These are phyloP conservation scores for Chalciporus sp. DNA, from an alignment of 1,284 basidiomycete genomes.

Conservation along the genomic window DNA sequence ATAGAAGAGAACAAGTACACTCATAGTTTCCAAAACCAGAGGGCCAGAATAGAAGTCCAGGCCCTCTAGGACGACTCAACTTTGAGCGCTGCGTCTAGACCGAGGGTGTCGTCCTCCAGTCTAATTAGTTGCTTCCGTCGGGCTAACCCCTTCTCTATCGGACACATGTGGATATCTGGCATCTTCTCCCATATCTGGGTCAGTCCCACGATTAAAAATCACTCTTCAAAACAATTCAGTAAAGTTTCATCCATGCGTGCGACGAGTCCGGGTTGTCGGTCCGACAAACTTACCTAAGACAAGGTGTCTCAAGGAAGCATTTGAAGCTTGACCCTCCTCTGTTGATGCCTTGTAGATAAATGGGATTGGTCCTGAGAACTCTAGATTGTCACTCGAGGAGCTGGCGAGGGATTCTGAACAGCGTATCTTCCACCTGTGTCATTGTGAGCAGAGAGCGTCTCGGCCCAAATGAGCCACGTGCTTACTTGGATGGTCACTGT, in stretches of 20 bases:
- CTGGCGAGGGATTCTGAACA: too few relatives aligned
- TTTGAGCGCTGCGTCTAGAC: constrained; percentile 20
- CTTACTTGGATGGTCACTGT: too few relatives aligned
- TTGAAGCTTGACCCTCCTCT: too few relatives aligned
- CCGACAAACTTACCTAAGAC: too few relatives aligned
- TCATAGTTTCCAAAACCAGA: not conserved
- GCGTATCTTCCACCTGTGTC: too few relatives aligned
- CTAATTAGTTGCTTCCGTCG: constrained; percentile 20
- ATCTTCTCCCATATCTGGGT: constrained; percentile 26
- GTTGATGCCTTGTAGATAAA: too few relatives aligned
- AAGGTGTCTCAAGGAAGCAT: too few relatives aligned
- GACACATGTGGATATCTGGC: constrained; percentile 11
- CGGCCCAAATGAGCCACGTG: too few relatives aligned
- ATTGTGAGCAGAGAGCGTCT: too few relatives aligned
- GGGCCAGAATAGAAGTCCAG: not conserved
- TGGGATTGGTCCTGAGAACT: too few relatives aligned
- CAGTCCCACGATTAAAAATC: constrained; percentile 25
- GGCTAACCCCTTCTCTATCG: constrained; percentile 23
- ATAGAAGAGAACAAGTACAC: not conserved
- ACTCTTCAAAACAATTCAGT: constrained; percentile 15
- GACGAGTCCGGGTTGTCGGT: not conserved
- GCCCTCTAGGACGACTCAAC: constrained; percentile 27
- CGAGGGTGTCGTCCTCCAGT: constrained; percentile 14
- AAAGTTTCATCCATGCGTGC: not conserved
- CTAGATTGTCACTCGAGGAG: too few relatives aligned